Conservation (phyloP, 371 early-diverging fungal genomes). For the Thermomucor indicae-seudaticae region DNA sequence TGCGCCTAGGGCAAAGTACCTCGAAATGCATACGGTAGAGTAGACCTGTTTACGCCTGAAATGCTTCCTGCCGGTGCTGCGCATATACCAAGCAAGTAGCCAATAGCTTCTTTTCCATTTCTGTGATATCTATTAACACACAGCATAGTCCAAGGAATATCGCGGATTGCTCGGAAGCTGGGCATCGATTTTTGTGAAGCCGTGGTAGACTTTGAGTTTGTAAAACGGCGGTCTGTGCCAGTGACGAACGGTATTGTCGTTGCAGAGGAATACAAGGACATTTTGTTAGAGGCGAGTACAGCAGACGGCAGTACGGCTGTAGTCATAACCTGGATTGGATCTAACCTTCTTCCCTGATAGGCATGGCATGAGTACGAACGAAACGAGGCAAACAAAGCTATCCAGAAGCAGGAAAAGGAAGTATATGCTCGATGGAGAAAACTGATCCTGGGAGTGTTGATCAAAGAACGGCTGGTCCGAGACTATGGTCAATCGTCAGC, state of each 20-base stretch:
- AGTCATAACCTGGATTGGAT: background rate
- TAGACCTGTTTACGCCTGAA: slow-evolving; percentile 75
- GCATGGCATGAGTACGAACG: slow-evolving; percentile 47
- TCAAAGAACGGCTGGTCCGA: slow-evolving; percentile 47
- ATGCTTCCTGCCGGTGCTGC: slow-evolving; percentile 87
- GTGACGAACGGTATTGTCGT: slow-evolving; percentile 73
- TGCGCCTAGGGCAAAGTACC: slow-evolving; percentile 70
- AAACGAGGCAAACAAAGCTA: slow-evolving; percentile 36
- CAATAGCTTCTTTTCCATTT: background rate
- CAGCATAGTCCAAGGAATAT: slow-evolving; percentile 47
- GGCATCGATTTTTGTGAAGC: slow-evolving; percentile 80
- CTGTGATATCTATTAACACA: background rate
- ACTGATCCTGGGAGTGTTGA: slow-evolving; percentile 49
- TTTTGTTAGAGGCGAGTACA: slow-evolving; percentile 59
- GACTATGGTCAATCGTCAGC: slow-evolving; percentile 36
- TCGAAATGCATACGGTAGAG: slow-evolving; percentile 72
- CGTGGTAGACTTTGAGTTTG: slow-evolving; percentile 80
- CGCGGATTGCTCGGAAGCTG: slow-evolving; percentile 61
- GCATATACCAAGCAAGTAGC: slow-evolving; percentile 64
- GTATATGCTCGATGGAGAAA: slow-evolving; percentile 58
- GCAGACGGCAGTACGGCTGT: background rate
- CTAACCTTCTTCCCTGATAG: no score
- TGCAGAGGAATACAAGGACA: slow-evolving; percentile 48
- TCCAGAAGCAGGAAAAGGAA: slow-evolving; percentile 47
- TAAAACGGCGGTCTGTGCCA: slow-evolving; percentile 60